These are phyloP conservation scores for Citrus trifoliata DNA, from an alignment of 345 rosid genomes.

Conservation along the genomic window DNA sequence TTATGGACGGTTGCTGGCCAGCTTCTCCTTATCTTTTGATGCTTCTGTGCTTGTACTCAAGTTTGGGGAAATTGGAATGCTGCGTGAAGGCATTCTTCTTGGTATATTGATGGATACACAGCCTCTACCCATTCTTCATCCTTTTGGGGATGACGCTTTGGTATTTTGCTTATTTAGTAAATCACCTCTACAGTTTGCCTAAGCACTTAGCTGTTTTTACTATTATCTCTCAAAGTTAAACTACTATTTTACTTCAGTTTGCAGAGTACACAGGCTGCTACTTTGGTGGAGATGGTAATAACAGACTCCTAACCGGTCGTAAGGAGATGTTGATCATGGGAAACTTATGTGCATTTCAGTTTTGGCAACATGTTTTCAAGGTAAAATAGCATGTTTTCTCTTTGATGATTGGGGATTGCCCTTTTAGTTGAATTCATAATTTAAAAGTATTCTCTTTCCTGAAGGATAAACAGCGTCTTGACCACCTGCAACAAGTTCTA, in stretches of 20 bases:
- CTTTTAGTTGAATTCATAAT: conserved; percentile 9
- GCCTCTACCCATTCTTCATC: conserved; percentile 77
- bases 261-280: conserved; percentile 44
- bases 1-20: conserved; percentile 81
- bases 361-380: conserved; percentile 86
- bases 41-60: conserved; percentile 71
- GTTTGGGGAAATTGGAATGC: conserved; percentile 79
- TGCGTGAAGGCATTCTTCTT: conserved; percentile 83
- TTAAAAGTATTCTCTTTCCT: conserved; percentile 22
- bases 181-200: conserved; percentile 18
- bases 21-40: conserved; percentile 82
- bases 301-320: conserved; percentile 43
- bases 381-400: conserved; percentile 28
- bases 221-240: conserved; percentile 15
- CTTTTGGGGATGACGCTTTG: conserved; percentile 75
- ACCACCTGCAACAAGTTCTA: conserved; percentile 51
- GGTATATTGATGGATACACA: conserved; percentile 81
- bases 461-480: conserved; percentile 77
- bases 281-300: conserved; percentile 45
- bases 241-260: conserved; percentile 44
- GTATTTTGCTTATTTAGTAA: conserved; percentile 39
- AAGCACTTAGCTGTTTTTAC: conserved; percentile 12
- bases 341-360: conserved; percentile 76
- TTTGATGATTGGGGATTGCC: conserved; percentile 5
- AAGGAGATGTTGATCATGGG: conserved; percentile 62